Percentiles rank a stretch among this genome's conserved stretches.
Conservation (phyloP, 129 eudicot species). For the Saussurea involucrata region DNA sequence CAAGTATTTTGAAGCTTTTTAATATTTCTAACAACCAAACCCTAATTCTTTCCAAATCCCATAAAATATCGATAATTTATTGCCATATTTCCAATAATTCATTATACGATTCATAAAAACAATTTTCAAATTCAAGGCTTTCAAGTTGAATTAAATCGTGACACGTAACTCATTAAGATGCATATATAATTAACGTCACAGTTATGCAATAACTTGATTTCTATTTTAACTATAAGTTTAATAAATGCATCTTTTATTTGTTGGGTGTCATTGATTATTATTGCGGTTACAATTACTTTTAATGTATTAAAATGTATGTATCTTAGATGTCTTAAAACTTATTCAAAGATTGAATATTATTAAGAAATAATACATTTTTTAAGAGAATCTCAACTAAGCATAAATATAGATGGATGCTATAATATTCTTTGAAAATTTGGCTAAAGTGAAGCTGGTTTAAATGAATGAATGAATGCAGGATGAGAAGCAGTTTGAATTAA, state of each 20-base stretch:
- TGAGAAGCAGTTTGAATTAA: conserved; percentile 52
- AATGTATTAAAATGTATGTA: neutral
- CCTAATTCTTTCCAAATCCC: neutral
- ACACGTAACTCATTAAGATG: neutral
- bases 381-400: neutral
- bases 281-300: neutral
- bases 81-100: neutral
- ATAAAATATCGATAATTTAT: neutral
- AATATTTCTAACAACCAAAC: neutral
- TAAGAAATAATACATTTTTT: no score
- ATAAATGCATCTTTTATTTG: neutral
- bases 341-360: neutral
- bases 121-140: neutral
- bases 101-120: neutral
- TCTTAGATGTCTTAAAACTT: neutral
- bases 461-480: conserved; percentile 33
- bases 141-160: neutral
- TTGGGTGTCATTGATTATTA: neutral
- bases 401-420: no score
- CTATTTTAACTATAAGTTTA: neutral
- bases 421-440: neutral
- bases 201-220: neutral
- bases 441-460: neutral
- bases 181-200: neutral
- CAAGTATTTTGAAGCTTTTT: neutral